phyloP scores from a whole-genome alignment of 2,329 filamentous ascomycete genomes.

The Pestalotiopsis sp. region DNA sequence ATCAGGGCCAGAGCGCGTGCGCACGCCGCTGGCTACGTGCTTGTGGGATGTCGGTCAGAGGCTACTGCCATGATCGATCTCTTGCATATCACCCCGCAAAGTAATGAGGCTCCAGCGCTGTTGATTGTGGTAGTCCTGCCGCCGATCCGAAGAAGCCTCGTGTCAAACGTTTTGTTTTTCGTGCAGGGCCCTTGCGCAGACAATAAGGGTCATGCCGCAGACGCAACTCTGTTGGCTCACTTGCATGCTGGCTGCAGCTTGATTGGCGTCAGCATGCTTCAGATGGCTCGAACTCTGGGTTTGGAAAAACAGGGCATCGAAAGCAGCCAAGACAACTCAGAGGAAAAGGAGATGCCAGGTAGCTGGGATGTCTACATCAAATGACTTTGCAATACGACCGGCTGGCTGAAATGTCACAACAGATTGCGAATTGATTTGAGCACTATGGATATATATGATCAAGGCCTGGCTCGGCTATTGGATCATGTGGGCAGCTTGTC shows the following conservation, averaged over 20 bases:
- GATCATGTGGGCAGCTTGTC: background rate
- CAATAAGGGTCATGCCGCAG: background rate
- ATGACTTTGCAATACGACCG: background rate
- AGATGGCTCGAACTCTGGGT: background rate
- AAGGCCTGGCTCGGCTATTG: background rate
- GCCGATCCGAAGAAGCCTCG: background rate
- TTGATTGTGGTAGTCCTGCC: background rate
- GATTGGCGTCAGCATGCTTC: background rate
- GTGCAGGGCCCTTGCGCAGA: background rate
- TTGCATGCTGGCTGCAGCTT: background rate
- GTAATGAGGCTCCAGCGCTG: background rate
- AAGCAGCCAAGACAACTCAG: background rate
- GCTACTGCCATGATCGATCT: background rate
- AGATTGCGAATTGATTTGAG: background rate
- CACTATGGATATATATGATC: background rate
- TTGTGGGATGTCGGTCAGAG: background rate
- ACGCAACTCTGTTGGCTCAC: background rate
- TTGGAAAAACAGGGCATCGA: background rate
- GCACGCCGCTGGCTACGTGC: background rate
- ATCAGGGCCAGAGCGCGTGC: background rate
- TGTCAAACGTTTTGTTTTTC: background rate
- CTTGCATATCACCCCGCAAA: background rate
- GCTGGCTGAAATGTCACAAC: background rate
- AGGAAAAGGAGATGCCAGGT: background rate
- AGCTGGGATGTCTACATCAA: background rate